A percentile compares a stretch with the other conserved stretches of the same genome.
Evolutionary conservation across 2,329 filamentous ascomycete genomes (phyloP).

Genomic region (Nigrospora osmanthi): DNA sequence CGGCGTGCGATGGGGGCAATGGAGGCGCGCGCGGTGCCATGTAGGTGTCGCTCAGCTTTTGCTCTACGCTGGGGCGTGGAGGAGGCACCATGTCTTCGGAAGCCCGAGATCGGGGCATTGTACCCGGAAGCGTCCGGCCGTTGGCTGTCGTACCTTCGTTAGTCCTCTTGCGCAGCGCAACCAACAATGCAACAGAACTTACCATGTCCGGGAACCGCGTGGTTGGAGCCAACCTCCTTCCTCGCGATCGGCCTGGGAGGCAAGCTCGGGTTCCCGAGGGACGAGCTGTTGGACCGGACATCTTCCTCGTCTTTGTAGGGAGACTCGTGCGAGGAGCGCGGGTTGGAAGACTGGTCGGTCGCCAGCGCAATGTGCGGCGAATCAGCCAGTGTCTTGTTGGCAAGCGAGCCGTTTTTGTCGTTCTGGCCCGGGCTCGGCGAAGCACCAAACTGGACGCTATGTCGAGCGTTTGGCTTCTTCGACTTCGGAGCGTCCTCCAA

Average conservation of each 20-base stretch:
- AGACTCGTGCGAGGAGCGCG: slow-evolving; percentile 52
- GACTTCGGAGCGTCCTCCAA: slow-evolving; percentile 73
- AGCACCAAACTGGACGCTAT: slow-evolving; percentile 34
- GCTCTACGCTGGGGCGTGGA: slow-evolving; percentile 20
- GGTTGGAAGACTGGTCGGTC: slow-evolving; percentile 29
- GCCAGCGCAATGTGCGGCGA: slow-evolving; percentile 23
- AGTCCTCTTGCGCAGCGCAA: slow-evolving; percentile 3
- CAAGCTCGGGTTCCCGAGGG: slow-evolving; percentile 28
- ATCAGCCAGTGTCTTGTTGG: slow-evolving; percentile 14
- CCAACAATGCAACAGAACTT: slow-evolving; percentile 17
- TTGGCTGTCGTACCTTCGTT: slow-evolving; percentile 22
- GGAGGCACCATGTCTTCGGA: slow-evolving; percentile 19
- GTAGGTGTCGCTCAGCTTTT: slow-evolving; percentile 43
- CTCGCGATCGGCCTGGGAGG: slow-evolving; percentile 46
- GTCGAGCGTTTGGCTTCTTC: slow-evolving; percentile 38
- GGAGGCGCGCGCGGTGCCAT: slow-evolving; percentile 52
- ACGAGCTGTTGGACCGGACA: slow-evolving; percentile 35
- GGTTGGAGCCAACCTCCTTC: slow-evolving; percentile 49
- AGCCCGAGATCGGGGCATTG: slow-evolving; percentile 11
- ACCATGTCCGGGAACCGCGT: slow-evolving; percentile 21
- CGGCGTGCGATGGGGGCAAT: slow-evolving; percentile 35
- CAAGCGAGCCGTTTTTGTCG: slow-evolving; percentile 22
- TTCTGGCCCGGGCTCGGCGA: slow-evolving; percentile 26
- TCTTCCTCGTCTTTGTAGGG: slow-evolving; percentile 48
- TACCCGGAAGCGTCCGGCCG: slow-evolving; percentile 8